A percentile compares a stretch with the other conserved stretches of the same genome.
Conservation (phyloP, 371 early-diverging fungal species). For the Chytridiales sp. region DNA sequence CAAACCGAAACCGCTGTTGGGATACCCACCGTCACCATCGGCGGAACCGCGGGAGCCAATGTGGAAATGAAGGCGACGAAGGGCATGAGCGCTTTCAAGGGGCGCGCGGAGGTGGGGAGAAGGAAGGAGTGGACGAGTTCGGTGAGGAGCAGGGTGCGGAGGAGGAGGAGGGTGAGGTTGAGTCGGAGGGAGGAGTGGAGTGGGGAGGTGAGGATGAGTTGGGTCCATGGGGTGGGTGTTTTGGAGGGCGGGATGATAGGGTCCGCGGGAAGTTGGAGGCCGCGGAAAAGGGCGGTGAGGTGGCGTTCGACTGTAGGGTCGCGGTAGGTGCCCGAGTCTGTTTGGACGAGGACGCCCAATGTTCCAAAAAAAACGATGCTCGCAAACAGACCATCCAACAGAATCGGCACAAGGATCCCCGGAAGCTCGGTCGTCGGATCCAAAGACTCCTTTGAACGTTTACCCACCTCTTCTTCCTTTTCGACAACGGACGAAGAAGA, state of each 20-base stretch:
- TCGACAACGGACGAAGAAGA: too few relatives aligned
- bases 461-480: background rate
- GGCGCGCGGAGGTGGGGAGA: background rate
- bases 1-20: slow-evolving; percentile 10
- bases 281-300: background rate
- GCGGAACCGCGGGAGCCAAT: slow-evolving; percentile 10
- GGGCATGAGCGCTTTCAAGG: slow-evolving; percentile 8
- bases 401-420: slow-evolving; percentile 6
- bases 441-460: slow-evolving; percentile 4
- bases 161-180: slow-evolving; percentile 14
- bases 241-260: slow-evolving; percentile 16
- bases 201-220: too few relatives aligned
- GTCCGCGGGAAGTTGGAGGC: background rate
- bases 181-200: slow-evolving; percentile 5
- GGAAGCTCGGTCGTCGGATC: slow-evolving; percentile 20
- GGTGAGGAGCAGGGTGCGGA: slow-evolving; percentile 10
- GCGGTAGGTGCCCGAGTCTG: too few relatives aligned
- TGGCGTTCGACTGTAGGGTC: slow-evolving; percentile 15
- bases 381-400: slow-evolving; percentile 13
- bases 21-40: slow-evolving; percentile 15
- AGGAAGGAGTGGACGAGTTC: slow-evolving; percentile 7
- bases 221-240: too few relatives aligned
- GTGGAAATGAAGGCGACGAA: slow-evolving; percentile 12
- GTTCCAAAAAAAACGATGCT: slow-evolving; percentile 26
- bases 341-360: slow-evolving; percentile 14